phyloP scores from a whole-genome alignment of 805 yeast genomes.

The Trichomonascus vanleenenianus region DNA sequence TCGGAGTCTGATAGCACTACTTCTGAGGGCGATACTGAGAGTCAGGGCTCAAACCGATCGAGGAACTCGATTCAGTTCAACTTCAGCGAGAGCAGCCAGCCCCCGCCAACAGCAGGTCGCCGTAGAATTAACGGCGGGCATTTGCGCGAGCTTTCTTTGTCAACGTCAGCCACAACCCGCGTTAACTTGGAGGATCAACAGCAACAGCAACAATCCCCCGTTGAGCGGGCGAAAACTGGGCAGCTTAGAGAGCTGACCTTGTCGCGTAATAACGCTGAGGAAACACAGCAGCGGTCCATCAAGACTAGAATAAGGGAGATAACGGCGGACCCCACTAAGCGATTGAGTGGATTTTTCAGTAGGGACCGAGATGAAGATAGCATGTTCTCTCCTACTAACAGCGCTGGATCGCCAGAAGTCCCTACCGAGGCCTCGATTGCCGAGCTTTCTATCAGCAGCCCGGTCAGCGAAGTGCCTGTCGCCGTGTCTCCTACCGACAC shows the following conservation, averaged over 20 bases:
- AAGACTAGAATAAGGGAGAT: background rate
- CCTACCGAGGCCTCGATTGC: background rate
- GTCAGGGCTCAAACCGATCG: no score
- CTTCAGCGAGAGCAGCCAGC: background rate
- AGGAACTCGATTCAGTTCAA: no score
- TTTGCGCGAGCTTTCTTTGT: slow-evolving; percentile 5
- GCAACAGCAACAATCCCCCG: background rate
- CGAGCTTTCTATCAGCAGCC: background rate
- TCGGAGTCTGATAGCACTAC: background rate
- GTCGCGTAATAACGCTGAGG: background rate
- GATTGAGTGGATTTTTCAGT: background rate
- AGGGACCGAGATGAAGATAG: background rate
- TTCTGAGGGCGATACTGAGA: background rate
- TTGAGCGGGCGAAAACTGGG: background rate
- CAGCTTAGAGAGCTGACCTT: slow-evolving; percentile 2
- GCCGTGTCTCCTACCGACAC: no score
- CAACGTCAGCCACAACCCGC: background rate
- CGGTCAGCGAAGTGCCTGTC: no score
- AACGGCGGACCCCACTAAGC: background rate
- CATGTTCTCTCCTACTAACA: background rate
- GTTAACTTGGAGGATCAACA: background rate
- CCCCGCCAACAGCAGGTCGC: background rate
- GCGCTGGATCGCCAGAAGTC: background rate
- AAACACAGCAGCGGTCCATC: background rate
- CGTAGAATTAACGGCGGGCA: slow-evolving; percentile 3